A percentile compares a stretch with the other conserved stretches of the same genome.
phyloP scores from a whole-genome alignment of 179 eudicot species.

The Heliamphora ciliata region DNA sequence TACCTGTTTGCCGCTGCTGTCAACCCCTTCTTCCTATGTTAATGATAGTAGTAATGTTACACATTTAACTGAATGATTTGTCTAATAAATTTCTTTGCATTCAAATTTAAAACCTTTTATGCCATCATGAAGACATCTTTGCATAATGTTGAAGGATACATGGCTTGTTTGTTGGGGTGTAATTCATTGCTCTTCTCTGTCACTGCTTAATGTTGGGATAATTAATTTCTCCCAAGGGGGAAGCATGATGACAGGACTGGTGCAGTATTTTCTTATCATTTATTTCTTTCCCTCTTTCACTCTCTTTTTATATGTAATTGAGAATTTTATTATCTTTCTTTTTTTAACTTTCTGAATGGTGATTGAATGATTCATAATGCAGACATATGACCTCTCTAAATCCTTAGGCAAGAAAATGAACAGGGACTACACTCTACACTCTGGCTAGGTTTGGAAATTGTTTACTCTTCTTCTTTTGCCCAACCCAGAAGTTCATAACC shows the following conservation, averaged over 20 bases:
- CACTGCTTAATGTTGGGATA: not conserved
- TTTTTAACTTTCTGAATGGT: not conserved
- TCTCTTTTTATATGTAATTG: not conserved
- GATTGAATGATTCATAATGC: not conserved
- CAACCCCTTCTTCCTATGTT: not conserved
- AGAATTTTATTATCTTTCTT: not conserved
- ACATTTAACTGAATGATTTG: not conserved
- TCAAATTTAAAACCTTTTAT: not conserved
- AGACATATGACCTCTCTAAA: not conserved
- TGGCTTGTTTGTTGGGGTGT: not conserved
- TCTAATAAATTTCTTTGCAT: not conserved
- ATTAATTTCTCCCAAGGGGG: no score
- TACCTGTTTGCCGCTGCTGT: not conserved
- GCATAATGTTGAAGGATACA: not conserved
- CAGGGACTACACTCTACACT: no score
- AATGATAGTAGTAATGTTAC: not conserved
- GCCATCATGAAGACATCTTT: not conserved
- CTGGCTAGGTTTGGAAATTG: constrained; percentile 9
- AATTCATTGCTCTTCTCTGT: not conserved
- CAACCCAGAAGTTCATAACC: not conserved
- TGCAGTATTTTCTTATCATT: not conserved
- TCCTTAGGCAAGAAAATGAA: not conserved
- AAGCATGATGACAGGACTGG: not conserved
- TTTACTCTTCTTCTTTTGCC: not conserved
- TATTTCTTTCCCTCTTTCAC: not conserved